These are phyloP conservation scores for Kwoniella europaea DNA, from an alignment of 768 basidiomycete species.

Conservation along the genomic window DNA sequence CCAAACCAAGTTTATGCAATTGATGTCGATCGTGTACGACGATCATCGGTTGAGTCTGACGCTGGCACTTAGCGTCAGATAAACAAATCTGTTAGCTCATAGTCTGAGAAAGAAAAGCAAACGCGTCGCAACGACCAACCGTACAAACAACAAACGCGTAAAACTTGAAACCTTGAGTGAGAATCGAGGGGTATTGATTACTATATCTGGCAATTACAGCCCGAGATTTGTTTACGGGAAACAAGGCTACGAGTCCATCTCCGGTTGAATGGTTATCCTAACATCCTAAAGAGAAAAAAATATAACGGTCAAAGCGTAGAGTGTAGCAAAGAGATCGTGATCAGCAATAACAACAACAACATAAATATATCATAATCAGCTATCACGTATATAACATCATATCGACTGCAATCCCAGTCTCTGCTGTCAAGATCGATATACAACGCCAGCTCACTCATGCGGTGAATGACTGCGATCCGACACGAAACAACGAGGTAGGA, in stretches of 20 bases:
- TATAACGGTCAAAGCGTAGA: not conserved
- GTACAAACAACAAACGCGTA: not conserved
- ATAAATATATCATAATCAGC: not conserved
- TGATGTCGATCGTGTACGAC: not conserved
- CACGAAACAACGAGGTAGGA: not conserved
- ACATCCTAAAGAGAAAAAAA: not conserved
- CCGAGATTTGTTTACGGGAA: conserved; percentile 3
- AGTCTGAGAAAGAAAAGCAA: not conserved
- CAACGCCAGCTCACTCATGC: not conserved
- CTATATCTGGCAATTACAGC: not conserved
- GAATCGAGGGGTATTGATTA: not conserved
- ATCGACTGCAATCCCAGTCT: not conserved
- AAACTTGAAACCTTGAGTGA: not conserved
- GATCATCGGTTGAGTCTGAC: not conserved
- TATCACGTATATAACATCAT: not conserved
- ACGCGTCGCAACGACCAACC: not conserved
- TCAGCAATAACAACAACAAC: not conserved
- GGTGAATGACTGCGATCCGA: not conserved
- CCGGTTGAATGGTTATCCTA: not conserved
- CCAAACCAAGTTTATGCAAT: not conserved
- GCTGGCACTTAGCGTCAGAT: not conserved
- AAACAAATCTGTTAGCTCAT: not conserved
- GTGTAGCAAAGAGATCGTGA: not conserved
- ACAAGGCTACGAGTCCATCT: not conserved
- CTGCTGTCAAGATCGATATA: too few species aligned